Conservation (phyloP, 2,329 filamentous ascomycete genomes). For the Plectosphaerella plurivora region DNA sequence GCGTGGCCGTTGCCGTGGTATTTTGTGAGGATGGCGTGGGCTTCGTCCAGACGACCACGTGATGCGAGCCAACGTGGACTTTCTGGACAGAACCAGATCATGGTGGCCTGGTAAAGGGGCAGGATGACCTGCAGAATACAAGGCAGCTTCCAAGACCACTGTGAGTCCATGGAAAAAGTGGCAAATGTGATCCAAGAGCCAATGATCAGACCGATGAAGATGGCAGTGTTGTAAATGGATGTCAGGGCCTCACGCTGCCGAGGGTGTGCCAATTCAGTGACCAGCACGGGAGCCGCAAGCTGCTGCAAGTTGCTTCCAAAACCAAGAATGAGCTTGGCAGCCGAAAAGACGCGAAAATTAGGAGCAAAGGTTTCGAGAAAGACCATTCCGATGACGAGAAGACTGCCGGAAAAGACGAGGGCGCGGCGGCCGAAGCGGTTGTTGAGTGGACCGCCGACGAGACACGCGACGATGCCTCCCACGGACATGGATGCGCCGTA, state of each 20-base stretch:
- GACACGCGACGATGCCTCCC: slow-evolving; percentile 31
- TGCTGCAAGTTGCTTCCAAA: slow-evolving; percentile 56
- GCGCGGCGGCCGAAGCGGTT: slow-evolving; percentile 2
- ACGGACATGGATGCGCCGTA: slow-evolving; percentile 23
- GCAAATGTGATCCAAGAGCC: slow-evolving; percentile 50
- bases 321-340: slow-evolving; percentile 51
- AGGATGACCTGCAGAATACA: slow-evolving; percentile 15
- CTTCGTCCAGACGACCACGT: slow-evolving; percentile 18
- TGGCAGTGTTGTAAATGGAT: slow-evolving; percentile 42
- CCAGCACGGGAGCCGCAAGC: slow-evolving; percentile 53
- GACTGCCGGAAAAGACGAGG: neutral
- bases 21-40: slow-evolving; percentile 28
- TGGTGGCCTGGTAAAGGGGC: slow-evolving; percentile 39
- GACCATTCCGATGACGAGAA: slow-evolving; percentile 44
- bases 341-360: slow-evolving; percentile 42
- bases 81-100: slow-evolving; percentile 30
- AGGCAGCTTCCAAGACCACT: slow-evolving; percentile 29
- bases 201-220: slow-evolving; percentile 54
- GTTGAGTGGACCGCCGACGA: slow-evolving; percentile 5
- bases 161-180: slow-evolving; percentile 38
- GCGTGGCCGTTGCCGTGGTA: slow-evolving; percentile 37
- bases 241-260: slow-evolving; percentile 44
- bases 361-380: slow-evolving; percentile 44
- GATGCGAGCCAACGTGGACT: slow-evolving; percentile 50
- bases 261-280: slow-evolving; percentile 56